These are phyloP conservation scores for Pleurotus tuber-regium DNA, from an alignment of 768 basidiomycete species.

Conservation along the genomic window DNA sequence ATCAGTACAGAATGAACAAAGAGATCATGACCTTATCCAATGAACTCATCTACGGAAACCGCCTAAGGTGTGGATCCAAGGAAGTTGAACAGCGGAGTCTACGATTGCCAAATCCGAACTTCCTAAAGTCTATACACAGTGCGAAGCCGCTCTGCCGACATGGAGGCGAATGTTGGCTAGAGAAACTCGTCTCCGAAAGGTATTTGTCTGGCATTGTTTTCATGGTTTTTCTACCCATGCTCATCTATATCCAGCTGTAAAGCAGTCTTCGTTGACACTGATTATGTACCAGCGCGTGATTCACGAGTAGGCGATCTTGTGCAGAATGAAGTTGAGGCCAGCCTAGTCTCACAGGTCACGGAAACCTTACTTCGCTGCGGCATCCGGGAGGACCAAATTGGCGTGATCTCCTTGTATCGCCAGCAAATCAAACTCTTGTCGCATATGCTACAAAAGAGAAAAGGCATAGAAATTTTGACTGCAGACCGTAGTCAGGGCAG, in stretches of 20 bases:
- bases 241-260: constrained; percentile 54
- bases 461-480: constrained; percentile 79
- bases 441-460: constrained; percentile 52
- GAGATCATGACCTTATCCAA: constrained; percentile 95
- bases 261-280: constrained; percentile 94
- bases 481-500: constrained; percentile 93
- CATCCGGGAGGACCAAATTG: constrained; percentile 68
- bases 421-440: constrained; percentile 93
- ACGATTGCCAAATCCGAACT: constrained; percentile 44
- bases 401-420: constrained; percentile 87
- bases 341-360: constrained; percentile 62
- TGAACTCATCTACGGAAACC: constrained; percentile 76
- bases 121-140: constrained; percentile 43
- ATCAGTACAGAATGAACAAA: constrained; percentile 96
- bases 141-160: constrained; percentile 25
- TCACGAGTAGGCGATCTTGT: constrained; percentile 84
- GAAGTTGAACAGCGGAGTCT: constrained; percentile 62
- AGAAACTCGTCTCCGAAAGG: constrained; percentile 61
- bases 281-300: constrained; percentile 73
- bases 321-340: constrained; percentile 84
- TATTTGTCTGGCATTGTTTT: constrained; percentile 27
- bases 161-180: constrained; percentile 65
- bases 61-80: constrained; percentile 76
- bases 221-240: constrained; percentile 3
- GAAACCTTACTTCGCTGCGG: constrained; percentile 66